Evolutionary conservation across 202 grass and related monocot species (phyloP).

Genomic region (Zizania palustris): DNA sequence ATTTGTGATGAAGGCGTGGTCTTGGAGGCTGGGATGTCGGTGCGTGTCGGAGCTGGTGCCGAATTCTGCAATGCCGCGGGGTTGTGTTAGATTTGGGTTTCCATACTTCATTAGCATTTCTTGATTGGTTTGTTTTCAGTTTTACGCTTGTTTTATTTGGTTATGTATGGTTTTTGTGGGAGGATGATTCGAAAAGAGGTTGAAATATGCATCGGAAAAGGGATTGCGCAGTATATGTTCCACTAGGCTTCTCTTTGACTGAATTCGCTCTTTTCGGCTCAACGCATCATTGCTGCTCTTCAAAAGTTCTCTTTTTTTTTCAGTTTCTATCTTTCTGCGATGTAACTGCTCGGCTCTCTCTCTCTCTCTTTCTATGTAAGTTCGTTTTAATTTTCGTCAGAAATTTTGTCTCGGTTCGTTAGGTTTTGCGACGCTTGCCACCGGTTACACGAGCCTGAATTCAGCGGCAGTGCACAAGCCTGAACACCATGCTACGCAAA

Average conservation of each 20-base stretch:
- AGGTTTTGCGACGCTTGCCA: slow-evolving; percentile 14
- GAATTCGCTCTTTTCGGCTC: neutral
- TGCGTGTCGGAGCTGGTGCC: neutral
- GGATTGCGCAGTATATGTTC: neutral
- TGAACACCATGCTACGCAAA: neutral
- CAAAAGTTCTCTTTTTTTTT: slow-evolving; percentile 30
- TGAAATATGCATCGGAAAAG: slow-evolving; percentile 2
- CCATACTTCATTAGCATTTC: neutral
- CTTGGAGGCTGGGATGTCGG: neutral
- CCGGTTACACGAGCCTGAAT: slow-evolving; percentile 34
- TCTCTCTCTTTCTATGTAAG: neutral
- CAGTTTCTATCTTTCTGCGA: slow-evolving; percentile 23
- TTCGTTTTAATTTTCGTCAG: slow-evolving; percentile 23
- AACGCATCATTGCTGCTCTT: slow-evolving; percentile 4
- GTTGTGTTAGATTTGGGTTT: neutral
- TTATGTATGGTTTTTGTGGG: neutral
- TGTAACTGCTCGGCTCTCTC: slow-evolving; percentile 34
- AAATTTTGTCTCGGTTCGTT: slow-evolving; percentile 15
- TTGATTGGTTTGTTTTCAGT: neutral
- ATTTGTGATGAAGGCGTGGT: neutral
- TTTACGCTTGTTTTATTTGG: neutral
- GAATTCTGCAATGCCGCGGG: slow-evolving; percentile 43
- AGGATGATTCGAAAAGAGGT: neutral
- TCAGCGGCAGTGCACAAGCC: slow-evolving; percentile 2
- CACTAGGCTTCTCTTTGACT: slow-evolving; percentile 19